These are phyloP conservation scores for Epichloe sp. DNA, from an alignment of 2,329 filamentous ascomycete species.

Conservation along the genomic window DNA sequence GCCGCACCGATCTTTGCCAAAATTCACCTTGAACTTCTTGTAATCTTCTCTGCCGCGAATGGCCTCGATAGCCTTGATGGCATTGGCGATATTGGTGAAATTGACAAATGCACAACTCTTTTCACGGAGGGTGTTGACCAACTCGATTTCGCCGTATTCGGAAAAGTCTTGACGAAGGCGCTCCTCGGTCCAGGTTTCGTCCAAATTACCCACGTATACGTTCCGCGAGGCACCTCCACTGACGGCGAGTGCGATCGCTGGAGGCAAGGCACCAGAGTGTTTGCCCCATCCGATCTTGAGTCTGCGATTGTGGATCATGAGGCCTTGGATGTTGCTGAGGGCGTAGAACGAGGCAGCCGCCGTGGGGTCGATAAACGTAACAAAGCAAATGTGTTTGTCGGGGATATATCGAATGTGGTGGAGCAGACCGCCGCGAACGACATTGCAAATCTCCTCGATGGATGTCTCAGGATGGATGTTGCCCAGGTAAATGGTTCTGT, in stretches of 20 bases:
- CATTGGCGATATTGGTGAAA: constrained; percentile 99
- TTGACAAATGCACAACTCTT: constrained; percentile 99
- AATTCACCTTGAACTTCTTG: constrained; percentile 98
- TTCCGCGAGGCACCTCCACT: constrained; percentile 96
- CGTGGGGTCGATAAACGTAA: constrained; percentile 97
- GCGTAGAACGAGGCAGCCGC: constrained; percentile 97
- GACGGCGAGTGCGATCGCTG: constrained; percentile 89
- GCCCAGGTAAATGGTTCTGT: constrained; percentile 92
- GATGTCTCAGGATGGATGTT: constrained; percentile 99
- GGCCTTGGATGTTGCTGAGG: constrained; percentile 86
- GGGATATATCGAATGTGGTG: constrained; percentile 99
- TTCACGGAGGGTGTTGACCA: constrained; percentile 91
- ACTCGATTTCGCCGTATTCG: constrained; percentile 93
- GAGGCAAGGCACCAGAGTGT: constrained; percentile 90
- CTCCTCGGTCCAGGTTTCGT: constrained; percentile 95
- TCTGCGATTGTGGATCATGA: constrained; percentile 98
- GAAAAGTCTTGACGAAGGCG: constrained; percentile 91
- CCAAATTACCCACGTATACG: constrained; percentile 94
- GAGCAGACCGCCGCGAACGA: constrained; percentile 85
- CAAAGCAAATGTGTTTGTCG: constrained; percentile 99
- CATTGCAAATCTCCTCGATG: constrained; percentile 98
- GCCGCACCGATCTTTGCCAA: constrained; percentile 95
- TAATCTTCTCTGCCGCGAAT: constrained; percentile 92
- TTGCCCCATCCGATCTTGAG: constrained; percentile 99
- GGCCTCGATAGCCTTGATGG: constrained; percentile 97